Percentiles rank a stretch among this genome's conserved stretches.
These are phyloP conservation scores for Xylariaceae sp. DNA, from an alignment of 2,329 filamentous ascomycete species.

Conservation along the genomic window DNA sequence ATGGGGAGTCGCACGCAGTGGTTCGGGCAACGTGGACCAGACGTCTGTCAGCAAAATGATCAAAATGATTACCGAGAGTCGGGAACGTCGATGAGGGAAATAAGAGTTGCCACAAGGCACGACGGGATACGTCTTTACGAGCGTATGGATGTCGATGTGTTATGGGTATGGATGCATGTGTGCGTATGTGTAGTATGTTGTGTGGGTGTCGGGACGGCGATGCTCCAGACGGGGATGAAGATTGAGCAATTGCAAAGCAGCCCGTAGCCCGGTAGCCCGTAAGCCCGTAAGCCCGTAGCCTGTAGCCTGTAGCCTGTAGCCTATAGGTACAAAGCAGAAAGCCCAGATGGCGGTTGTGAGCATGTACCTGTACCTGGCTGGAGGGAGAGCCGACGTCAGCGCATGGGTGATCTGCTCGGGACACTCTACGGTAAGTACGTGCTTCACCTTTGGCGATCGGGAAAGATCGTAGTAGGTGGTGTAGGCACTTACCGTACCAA, in stretches of 20 bases:
- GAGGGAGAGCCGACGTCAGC: constrained; percentile 44
- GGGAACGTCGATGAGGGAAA: constrained; percentile 2
- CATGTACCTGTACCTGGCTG: not conserved
- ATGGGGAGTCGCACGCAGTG: constrained; percentile 5
- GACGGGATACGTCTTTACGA: not conserved
- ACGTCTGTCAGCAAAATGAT: not conserved
- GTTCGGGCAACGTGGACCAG: not conserved
- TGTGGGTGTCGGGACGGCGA: constrained; percentile 11
- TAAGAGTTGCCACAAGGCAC: constrained; percentile 13
- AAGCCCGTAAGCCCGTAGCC: constrained; percentile 33
- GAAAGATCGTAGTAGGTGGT: too few species aligned
- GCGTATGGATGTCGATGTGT: not conserved
- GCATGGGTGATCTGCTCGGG: constrained; percentile 32
- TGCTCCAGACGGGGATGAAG: constrained; percentile 25
- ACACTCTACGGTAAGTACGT: too few species aligned
- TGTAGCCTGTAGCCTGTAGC: constrained; percentile 30
- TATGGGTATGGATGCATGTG: not conserved
- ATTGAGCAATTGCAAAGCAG: constrained; percentile 31
- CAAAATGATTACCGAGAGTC: not conserved
- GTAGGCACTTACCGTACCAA: too few species aligned
- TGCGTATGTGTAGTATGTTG: not conserved
- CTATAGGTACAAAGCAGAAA: too few species aligned
- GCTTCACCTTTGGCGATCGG: too few species aligned
- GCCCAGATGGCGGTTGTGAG: too few species aligned
- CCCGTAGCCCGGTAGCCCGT: constrained; percentile 24